Evolutionary conservation across 2,329 filamentous ascomycete species (phyloP).

Genomic region (Neoascochyta sp.): DNA sequence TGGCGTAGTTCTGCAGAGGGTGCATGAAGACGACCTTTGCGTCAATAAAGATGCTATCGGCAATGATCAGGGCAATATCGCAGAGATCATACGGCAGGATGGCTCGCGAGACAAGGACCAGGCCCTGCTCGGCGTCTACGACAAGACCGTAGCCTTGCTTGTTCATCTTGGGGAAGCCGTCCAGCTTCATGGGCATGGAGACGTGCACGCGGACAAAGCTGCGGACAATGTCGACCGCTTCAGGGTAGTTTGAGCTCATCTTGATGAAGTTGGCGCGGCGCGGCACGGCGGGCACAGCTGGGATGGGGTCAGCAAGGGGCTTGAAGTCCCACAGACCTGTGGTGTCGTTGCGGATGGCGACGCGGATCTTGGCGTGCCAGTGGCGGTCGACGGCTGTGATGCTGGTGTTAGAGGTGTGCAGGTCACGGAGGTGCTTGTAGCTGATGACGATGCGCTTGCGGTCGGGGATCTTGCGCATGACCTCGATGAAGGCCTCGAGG

Average conservation of each 20-base stretch:
- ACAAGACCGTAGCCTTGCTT: constrained; percentile 96
- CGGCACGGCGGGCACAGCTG: constrained; percentile 66
- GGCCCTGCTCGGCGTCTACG: constrained; percentile 92
- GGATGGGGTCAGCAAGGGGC: constrained; percentile 76
- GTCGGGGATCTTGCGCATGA: constrained; percentile 82
- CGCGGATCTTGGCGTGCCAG: constrained; percentile 92
- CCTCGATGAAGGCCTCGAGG: constrained; percentile 82
- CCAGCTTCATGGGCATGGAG: constrained; percentile 90
- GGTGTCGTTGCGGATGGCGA: constrained; percentile 84
- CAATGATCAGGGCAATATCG: constrained; percentile 93
- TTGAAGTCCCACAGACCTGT: constrained; percentile 94
- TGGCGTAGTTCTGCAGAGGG: constrained; percentile 92
- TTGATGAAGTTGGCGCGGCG: constrained; percentile 87
- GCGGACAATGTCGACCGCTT: constrained; percentile 87
- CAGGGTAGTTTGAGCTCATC: constrained; percentile 80
- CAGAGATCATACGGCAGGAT: constrained; percentile 96
- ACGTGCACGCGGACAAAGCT: constrained; percentile 94
- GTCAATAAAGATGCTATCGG: constrained; percentile 90
- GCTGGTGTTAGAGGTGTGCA: constrained; percentile 90
- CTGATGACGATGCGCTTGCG: constrained; percentile 83
- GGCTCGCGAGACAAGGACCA: constrained; percentile 90
- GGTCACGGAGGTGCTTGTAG: constrained; percentile 90
- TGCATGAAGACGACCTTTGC: constrained; percentile 95
- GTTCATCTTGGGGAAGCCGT: constrained; percentile 92
- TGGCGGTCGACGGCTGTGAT: constrained; percentile 92